Evolutionary conservation across 2,329 filamentous ascomycete species (phyloP).

Genomic region (Talaromyces verruculosus): DNA sequence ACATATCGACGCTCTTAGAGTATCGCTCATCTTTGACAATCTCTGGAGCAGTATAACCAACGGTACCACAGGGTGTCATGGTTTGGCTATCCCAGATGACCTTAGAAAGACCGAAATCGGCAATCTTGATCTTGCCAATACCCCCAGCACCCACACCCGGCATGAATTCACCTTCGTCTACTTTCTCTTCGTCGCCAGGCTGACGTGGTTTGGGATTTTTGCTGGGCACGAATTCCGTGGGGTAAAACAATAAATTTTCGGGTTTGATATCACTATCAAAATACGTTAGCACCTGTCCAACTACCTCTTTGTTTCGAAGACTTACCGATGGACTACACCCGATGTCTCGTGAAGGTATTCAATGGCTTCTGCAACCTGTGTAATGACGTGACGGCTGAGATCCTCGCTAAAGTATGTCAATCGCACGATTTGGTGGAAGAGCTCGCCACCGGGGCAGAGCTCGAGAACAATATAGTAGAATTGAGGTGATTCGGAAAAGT

Average conservation of each 20-base stretch:
- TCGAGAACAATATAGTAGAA: conserved; percentile 98
- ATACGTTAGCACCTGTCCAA: neutral
- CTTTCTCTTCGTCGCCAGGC: conserved; percentile 94
- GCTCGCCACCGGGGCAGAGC: conserved; percentile 88
- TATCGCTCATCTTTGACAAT: conserved; percentile 99
- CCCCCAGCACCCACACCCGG: conserved; percentile 79
- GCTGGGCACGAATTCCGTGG: conserved; percentile 75
- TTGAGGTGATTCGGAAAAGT: conserved; percentile 89
- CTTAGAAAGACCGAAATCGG: conserved; percentile 96
- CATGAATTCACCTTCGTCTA: conserved; percentile 91
- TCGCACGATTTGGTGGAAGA: conserved; percentile 97
- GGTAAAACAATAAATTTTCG: conserved; percentile 92
- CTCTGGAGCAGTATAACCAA: conserved; percentile 95
- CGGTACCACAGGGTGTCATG: conserved; percentile 98
- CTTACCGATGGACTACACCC: conserved; percentile 94
- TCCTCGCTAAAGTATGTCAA: conserved; percentile 98
- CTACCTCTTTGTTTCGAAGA: neutral
- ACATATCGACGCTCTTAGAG: conserved; percentile 99
- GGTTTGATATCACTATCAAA: conserved; percentile 88
- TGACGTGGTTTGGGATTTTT: conserved; percentile 76
- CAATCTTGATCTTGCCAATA: conserved; percentile 94
- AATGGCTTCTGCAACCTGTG: conserved; percentile 90
- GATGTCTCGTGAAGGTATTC: conserved; percentile 93
- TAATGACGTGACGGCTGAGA: conserved; percentile 88
- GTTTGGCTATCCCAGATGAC: conserved; percentile 98